Percentiles rank a stretch among this genome's conserved stretches.
Conservation (phyloP, 2,329 filamentous ascomycete genomes). For the Grosmannia clavigera region DNA sequence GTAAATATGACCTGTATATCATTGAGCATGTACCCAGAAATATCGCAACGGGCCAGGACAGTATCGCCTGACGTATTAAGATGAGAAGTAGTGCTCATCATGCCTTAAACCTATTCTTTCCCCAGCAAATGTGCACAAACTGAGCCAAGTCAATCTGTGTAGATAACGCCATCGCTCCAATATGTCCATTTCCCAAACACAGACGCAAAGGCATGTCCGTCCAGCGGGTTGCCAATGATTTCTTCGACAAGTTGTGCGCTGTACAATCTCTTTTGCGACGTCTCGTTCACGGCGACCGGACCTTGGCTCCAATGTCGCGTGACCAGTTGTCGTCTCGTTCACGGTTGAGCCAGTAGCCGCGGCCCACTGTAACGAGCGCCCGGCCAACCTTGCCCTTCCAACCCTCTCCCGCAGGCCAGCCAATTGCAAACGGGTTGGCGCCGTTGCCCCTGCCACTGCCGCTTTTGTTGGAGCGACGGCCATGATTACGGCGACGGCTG, state of each 20-base stretch:
- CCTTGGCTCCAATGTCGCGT: slow-evolving; percentile 35
- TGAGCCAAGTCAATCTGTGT: not conserved
- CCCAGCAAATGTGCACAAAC: not conserved
- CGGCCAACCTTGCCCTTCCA: slow-evolving; percentile 72
- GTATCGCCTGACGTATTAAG: not conserved
- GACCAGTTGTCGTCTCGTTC: slow-evolving; percentile 56
- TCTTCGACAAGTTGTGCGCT: too few species aligned
- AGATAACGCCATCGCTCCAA: not conserved
- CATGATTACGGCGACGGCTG: slow-evolving; percentile 5
- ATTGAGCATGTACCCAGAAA: not conserved
- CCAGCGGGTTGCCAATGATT: not conserved
- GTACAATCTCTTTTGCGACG: not conserved
- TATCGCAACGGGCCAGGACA: not conserved
- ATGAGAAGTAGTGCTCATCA: not conserved
- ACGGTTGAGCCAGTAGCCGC: slow-evolving; percentile 68
- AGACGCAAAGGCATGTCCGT: not conserved
- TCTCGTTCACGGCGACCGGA: slow-evolving; percentile 7
- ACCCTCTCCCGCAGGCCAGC: slow-evolving; percentile 62
- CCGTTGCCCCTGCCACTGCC: slow-evolving; percentile 22
- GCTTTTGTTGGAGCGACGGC: not conserved
- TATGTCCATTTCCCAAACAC: not conserved
- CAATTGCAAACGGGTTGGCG: slow-evolving; percentile 52
- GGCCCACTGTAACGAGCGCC: slow-evolving; percentile 60
- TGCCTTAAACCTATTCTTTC: not conserved
- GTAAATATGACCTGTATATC: not conserved